Conservation (phyloP, 2,329 filamentous ascomycete species). For the Hymenoscyphus repandus region DNA sequence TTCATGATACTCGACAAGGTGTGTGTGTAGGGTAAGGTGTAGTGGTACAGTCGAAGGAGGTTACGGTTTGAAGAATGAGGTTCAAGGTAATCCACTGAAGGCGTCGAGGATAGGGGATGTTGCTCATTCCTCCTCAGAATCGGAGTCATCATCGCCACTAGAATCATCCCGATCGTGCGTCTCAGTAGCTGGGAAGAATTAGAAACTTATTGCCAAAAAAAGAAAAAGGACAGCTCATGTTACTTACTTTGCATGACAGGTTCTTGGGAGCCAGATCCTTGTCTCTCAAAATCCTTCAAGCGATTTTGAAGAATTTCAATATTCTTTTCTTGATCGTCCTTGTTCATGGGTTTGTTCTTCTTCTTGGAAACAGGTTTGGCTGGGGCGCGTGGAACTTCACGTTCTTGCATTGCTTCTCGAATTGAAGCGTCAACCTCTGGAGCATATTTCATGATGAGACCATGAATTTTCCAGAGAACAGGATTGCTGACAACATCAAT, state of each 20-base stretch:
- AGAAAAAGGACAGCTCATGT: background rate
- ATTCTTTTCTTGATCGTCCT: constrained; percentile 63
- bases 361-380: constrained; percentile 39
- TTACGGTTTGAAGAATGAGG: background rate
- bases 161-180: constrained; percentile 39
- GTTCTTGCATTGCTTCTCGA: constrained; percentile 19
- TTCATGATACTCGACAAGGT: background rate
- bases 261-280: constrained; percentile 34
- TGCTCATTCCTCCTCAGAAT: constrained; percentile 43
- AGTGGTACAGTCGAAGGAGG: constrained; percentile 6
- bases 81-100: background rate
- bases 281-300: constrained; percentile 40
- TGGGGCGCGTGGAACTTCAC: constrained; percentile 27
- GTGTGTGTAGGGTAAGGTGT: background rate
- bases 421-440: constrained; percentile 39
- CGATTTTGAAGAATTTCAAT: constrained; percentile 59
- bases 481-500: constrained; percentile 53
- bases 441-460: constrained; percentile 44
- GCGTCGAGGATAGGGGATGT: background rate
- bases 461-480: constrained; percentile 49
- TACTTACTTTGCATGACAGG: constrained; percentile 32
- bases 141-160: constrained; percentile 48
- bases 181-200: constrained; percentile 24
- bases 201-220: constrained; percentile 5
- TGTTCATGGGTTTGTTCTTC: constrained; percentile 72